Evolutionary conservation across 164 flowering plant species (phyloP).

Genomic region (Vitis rupestris): DNA sequence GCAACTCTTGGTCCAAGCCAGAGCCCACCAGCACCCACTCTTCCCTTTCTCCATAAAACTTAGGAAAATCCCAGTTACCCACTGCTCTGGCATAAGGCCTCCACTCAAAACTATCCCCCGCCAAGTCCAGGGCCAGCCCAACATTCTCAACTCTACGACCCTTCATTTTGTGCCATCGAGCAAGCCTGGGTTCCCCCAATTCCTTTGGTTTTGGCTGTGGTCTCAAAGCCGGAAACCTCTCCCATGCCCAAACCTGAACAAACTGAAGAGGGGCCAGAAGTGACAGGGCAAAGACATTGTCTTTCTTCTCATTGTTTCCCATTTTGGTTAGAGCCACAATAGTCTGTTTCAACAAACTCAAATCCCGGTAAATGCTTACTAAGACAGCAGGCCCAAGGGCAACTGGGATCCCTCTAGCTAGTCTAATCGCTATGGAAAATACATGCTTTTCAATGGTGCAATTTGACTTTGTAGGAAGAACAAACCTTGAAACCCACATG

Average conservation of each 20-base stretch:
- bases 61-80: slow-evolving; percentile 1
- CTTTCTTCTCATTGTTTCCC: neutral
- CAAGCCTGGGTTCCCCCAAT: slow-evolving; percentile 28
- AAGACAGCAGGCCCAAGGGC: slow-evolving; percentile 58
- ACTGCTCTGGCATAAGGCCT: slow-evolving; percentile 24
- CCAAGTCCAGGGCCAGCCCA: slow-evolving; percentile 14
- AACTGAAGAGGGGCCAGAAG: slow-evolving; percentile 29
- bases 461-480: slow-evolving; percentile 13
- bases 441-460: neutral
- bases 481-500: slow-evolving; percentile 38
- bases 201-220: slow-evolving; percentile 19
- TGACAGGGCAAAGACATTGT: neutral
- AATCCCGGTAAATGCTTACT: slow-evolving; percentile 44
- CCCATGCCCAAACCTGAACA: slow-evolving; percentile 47
- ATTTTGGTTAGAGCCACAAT: neutral
- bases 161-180: slow-evolving; percentile 25
- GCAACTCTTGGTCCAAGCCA: slow-evolving; percentile 12
- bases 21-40: slow-evolving; percentile 7
- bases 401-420: slow-evolving; percentile 39
- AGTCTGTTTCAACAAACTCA: slow-evolving; percentile 25
- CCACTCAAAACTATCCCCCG: slow-evolving; percentile 29
- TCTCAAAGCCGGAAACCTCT: slow-evolving; percentile 29
- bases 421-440: slow-evolving; percentile 27
- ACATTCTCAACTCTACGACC: slow-evolving; percentile 3
- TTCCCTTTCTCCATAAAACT: slow-evolving; percentile 22